These are phyloP conservation scores for Narthecium ossifragum DNA, from an alignment of 106 monocot species.

Conservation along the genomic window DNA sequence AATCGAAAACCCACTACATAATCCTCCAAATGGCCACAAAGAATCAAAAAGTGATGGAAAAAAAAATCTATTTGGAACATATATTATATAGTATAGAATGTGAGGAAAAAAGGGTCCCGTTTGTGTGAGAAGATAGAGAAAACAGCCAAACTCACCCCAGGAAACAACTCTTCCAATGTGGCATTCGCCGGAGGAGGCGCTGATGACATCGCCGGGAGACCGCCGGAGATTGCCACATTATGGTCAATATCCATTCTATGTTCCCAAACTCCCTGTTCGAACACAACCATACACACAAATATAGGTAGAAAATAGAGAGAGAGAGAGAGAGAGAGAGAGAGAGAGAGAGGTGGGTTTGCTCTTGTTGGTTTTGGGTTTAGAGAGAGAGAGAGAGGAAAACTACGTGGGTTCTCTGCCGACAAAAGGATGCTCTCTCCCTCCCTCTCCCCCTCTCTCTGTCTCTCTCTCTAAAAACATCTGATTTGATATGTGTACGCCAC, in stretches of 20 bases:
- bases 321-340: conserved; percentile 14
- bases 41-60: no score
- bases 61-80: no score
- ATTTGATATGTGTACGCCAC: no score
- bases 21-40: no score
- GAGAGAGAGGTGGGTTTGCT: neutral
- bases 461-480: neutral
- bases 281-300: neutral
- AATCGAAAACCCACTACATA: no score
- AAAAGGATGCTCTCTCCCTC: no score
- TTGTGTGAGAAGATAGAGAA: no score
- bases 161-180: conserved; percentile 13
- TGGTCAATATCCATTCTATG: conserved; percentile 23
- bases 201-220: neutral
- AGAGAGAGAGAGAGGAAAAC: conserved; percentile 3
- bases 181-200: neutral
- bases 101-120: no score
- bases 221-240: conserved; percentile 12
- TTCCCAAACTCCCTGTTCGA: neutral
- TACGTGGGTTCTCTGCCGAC: no score
- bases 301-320: neutral
- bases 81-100: no score
- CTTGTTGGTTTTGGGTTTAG: conserved; percentile 9
- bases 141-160: neutral
- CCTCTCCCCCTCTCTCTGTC: conserved; percentile 2